Evolutionary conservation across 768 basidiomycete species (phyloP).

Genomic region (Xerocomellus chrysenteron): DNA sequence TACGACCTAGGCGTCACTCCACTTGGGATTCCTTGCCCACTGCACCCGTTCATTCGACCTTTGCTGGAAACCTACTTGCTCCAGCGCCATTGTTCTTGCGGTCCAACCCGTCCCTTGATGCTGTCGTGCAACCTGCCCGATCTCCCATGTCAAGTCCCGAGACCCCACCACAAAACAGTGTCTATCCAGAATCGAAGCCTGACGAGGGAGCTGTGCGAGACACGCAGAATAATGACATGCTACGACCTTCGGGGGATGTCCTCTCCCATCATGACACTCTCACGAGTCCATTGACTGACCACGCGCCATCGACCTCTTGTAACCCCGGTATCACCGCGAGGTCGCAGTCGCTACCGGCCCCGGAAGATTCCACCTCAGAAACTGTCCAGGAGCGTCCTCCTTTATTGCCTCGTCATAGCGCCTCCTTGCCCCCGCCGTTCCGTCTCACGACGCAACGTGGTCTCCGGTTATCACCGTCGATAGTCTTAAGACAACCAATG

Average conservation of each 20-base stretch:
- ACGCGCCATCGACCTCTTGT: not conserved
- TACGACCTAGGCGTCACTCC: slow-evolving; percentile 25
- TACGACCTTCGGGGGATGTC: slow-evolving; percentile 12
- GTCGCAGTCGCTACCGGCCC: not conserved
- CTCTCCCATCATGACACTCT: slow-evolving; percentile 11
- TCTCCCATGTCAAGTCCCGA: slow-evolving; percentile 1
- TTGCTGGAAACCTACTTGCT: slow-evolving; percentile 12
- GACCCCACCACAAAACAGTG: slow-evolving; percentile 4
- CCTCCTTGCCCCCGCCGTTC: slow-evolving; percentile 22
- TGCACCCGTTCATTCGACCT: slow-evolving; percentile 6
- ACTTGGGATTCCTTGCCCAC: slow-evolving; percentile 19
- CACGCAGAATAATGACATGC: slow-evolving; percentile 11
- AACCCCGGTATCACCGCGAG: not conserved
- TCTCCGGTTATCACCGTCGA: slow-evolving; percentile 45
- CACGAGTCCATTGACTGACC: slow-evolving; percentile 1
- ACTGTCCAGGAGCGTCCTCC: slow-evolving; percentile 1
- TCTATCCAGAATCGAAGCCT: not conserved
- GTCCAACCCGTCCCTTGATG: slow-evolving; percentile 9
- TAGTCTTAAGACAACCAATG: slow-evolving; percentile 44
- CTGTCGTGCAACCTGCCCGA: slow-evolving; percentile 7
- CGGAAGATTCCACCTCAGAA: not conserved
- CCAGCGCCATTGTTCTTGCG: slow-evolving; percentile 16
- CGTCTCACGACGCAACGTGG: slow-evolving; percentile 34
- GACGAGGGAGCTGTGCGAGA: slow-evolving; percentile 7
- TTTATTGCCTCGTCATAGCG: slow-evolving; percentile 9